Conservation (phyloP, 371 early-diverging fungal genomes). For the Syncephalastrum monosporum region DNA sequence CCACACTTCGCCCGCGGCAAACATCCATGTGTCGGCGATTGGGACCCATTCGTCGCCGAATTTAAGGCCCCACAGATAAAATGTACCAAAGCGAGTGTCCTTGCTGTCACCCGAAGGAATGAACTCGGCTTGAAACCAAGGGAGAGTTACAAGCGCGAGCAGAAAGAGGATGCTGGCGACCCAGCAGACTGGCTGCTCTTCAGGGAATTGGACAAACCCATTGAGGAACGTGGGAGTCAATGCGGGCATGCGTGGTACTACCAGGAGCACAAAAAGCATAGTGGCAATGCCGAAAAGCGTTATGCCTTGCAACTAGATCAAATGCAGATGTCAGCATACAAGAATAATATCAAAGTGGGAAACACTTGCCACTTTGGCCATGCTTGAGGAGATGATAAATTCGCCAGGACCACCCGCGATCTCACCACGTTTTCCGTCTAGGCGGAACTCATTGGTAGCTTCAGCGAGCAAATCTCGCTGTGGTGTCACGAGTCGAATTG, state of each 20-base stretch:
- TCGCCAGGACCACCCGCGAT: constrained; percentile 71
- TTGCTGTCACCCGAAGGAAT: constrained; percentile 45
- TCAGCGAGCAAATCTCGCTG: constrained; percentile 37
- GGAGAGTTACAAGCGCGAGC: constrained; percentile 44
- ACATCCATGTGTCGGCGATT: constrained; percentile 78
- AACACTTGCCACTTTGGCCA: constrained; percentile 46
- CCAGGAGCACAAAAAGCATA: constrained; percentile 18
- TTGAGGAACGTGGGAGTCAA: too few species aligned
- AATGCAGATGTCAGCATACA: not conserved
- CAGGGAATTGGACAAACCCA: constrained; percentile 28
- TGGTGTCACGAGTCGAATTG: constrained; percentile 54
- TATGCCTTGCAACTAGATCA: constrained; percentile 19
- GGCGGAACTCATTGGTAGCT: constrained; percentile 53
- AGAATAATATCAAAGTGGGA: not conserved
- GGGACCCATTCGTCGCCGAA: constrained; percentile 68
- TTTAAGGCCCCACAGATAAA: constrained; percentile 61
- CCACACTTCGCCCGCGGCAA: constrained; percentile 38
- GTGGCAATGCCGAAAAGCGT: constrained; percentile 17
- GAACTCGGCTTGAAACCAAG: constrained; percentile 53
- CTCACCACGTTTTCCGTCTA: constrained; percentile 56
- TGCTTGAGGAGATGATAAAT: constrained; percentile 65
- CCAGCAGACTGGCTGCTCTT: constrained; percentile 36
- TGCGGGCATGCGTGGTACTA: too few species aligned
- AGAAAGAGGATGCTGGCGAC: constrained; percentile 37
- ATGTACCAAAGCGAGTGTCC: constrained; percentile 45